Conservation (phyloP, 2,329 filamentous ascomycete species). For the Fusarium sterilihyphosum region DNA sequence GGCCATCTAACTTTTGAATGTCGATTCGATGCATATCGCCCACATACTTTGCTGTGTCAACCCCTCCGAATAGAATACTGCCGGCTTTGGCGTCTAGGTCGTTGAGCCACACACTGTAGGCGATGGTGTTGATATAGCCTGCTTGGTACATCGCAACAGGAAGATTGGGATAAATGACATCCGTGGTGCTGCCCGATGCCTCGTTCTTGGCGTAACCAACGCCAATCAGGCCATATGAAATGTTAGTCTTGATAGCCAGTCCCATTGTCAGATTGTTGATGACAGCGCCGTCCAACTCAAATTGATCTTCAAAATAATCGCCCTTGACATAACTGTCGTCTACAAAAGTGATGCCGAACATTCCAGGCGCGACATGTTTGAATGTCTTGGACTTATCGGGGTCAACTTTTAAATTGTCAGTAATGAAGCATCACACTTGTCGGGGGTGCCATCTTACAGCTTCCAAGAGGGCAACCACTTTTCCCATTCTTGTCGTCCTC, state of each 20-base stretch:
- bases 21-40: conserved; percentile 71
- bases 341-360: conserved; percentile 70
- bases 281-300: conserved; percentile 62
- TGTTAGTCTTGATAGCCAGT: conserved; percentile 62
- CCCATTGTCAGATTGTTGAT: conserved; percentile 69
- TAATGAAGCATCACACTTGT: neutral
- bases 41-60: conserved; percentile 78
- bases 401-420: conserved; percentile 55
- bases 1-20: conserved; percentile 56
- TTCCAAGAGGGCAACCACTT: conserved; percentile 55
- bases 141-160: conserved; percentile 71
- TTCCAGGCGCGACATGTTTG: conserved; percentile 51
- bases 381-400: conserved; percentile 58
- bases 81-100: conserved; percentile 70
- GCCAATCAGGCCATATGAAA: conserved; percentile 67
- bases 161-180: conserved; percentile 64
- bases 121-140: conserved; percentile 71
- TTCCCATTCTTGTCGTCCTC: conserved; percentile 23
- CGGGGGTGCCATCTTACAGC: conserved; percentile 52
- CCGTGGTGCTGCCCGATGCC: conserved; percentile 49
- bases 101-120: conserved; percentile 77
- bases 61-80: conserved; percentile 81
- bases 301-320: conserved; percentile 67
- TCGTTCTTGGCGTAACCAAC: conserved; percentile 69
- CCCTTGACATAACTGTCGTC: conserved; percentile 66